phyloP scores from a whole-genome alignment of 257 asterid genomes.

The Paraleonurus japonicus region DNA sequence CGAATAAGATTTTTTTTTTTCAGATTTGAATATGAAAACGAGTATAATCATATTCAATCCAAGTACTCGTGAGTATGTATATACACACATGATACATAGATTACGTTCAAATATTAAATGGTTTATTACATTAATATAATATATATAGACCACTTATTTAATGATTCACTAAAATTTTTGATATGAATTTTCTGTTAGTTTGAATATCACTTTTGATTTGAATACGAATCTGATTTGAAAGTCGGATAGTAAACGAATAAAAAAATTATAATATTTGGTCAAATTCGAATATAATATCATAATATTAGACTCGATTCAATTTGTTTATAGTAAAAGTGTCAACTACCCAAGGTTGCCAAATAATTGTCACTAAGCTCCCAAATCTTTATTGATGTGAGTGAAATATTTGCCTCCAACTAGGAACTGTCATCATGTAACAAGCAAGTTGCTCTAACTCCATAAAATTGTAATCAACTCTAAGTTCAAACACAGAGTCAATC shows the following conservation, averaged over 20 bases:
- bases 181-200: not conserved
- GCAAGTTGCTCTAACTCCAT: not conserved
- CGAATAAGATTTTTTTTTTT: not conserved
- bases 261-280: not conserved
- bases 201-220: not conserved
- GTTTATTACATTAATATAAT: too few relatives aligned
- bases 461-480: not conserved
- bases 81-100: not conserved
- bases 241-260: not conserved
- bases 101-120: not conserved
- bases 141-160: too few relatives aligned
- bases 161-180: not conserved
- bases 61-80: not conserved
- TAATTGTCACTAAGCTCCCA: constrained; percentile 6
- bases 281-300: not conserved
- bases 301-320: not conserved
- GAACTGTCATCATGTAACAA: constrained; percentile 1
- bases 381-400: not conserved
- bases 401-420: constrained; percentile 15
- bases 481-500: not conserved
- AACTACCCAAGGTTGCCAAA: constrained; percentile 1
- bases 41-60: not conserved
- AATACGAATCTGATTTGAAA: not conserved
- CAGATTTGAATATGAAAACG: not conserved
- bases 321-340: not conserved